phyloP scores from a whole-genome alignment of 495 filamentous ascomycete species.

The Cetradonia linearis region DNA sequence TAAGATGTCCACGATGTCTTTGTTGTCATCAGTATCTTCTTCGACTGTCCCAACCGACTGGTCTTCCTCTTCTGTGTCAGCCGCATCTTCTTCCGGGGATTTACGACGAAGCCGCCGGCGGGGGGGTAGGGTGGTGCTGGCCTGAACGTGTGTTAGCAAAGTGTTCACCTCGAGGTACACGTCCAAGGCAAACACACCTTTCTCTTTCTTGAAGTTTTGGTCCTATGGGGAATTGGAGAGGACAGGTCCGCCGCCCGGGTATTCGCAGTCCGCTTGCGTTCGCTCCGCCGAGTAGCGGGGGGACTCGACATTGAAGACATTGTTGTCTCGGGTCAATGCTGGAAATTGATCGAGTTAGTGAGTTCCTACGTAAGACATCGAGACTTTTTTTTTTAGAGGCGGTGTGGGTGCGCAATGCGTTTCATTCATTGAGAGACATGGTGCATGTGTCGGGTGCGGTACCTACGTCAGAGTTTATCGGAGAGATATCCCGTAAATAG shows the following conservation, averaged over 20 bases:
- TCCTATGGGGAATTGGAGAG: slow-evolving; percentile 20
- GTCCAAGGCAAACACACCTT: slow-evolving; percentile 14
- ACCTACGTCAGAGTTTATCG: slow-evolving; percentile 23
- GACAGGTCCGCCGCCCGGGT: slow-evolving; percentile 21
- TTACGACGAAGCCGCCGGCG: slow-evolving; percentile 11
- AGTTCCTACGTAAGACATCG: neutral
- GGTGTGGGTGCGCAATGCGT: slow-evolving; percentile 7
- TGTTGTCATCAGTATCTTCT: slow-evolving; percentile 36
- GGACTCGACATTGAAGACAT: slow-evolving; percentile 12
- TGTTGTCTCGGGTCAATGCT: slow-evolving; percentile 5
- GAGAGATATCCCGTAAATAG: slow-evolving; percentile 19
- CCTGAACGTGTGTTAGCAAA: slow-evolving; percentile 11
- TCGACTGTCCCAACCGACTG: slow-evolving; percentile 28
- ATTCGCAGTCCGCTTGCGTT: slow-evolving; percentile 25
- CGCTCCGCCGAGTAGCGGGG: slow-evolving; percentile 21
- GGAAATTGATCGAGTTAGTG: neutral
- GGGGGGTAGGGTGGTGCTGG: slow-evolving; percentile 13
- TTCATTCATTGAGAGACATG: slow-evolving; percentile 2
- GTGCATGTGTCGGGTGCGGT: slow-evolving; percentile 7
- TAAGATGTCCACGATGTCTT: slow-evolving; percentile 63
- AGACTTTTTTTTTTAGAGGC: neutral
- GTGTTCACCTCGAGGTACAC: neutral
- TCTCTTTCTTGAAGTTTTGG: slow-evolving; percentile 15
- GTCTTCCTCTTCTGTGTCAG: slow-evolving; percentile 15
- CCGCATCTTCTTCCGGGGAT: slow-evolving; percentile 10